Evolutionary conservation across 306 rosid genomes (phyloP).

Genomic region (Dryas drummondii): DNA sequence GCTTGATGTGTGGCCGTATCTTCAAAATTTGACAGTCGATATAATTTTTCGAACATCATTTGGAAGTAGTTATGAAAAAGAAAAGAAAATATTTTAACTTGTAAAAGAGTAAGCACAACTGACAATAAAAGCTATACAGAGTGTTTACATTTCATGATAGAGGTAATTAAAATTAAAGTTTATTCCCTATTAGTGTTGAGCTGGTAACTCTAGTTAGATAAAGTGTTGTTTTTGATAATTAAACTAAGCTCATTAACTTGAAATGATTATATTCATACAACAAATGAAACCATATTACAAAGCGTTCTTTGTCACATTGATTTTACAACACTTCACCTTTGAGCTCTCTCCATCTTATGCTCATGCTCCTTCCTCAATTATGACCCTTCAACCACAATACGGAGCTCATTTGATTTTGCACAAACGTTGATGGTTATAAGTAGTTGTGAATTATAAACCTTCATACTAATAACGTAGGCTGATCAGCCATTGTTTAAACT

Average conservation of each 20-base stretch:
- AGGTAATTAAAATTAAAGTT: neutral
- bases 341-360: constrained; percentile 42
- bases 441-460: too few relatives aligned
- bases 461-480: too few relatives aligned
- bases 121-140: neutral
- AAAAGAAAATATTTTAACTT: constrained; percentile 33
- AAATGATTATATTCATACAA: too few relatives aligned
- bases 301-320: neutral
- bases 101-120: constrained; percentile 14
- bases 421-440: neutral
- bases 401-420: constrained; percentile 43
- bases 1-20: constrained; percentile 27
- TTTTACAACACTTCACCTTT: constrained; percentile 38
- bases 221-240: too few relatives aligned
- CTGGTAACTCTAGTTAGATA: too few relatives aligned
- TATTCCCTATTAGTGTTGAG: too few relatives aligned
- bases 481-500: too few relatives aligned
- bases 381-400: constrained; percentile 36
- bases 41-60: constrained; percentile 45
- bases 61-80: constrained; percentile 46
- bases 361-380: constrained; percentile 33
- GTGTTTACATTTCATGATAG: constrained; percentile 25
- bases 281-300: too few relatives aligned
- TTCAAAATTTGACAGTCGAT: constrained; percentile 25
- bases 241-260: too few relatives aligned